Evolutionary conservation across 345 rosid species (phyloP).

Genomic region (Lepidium sativum): DNA sequence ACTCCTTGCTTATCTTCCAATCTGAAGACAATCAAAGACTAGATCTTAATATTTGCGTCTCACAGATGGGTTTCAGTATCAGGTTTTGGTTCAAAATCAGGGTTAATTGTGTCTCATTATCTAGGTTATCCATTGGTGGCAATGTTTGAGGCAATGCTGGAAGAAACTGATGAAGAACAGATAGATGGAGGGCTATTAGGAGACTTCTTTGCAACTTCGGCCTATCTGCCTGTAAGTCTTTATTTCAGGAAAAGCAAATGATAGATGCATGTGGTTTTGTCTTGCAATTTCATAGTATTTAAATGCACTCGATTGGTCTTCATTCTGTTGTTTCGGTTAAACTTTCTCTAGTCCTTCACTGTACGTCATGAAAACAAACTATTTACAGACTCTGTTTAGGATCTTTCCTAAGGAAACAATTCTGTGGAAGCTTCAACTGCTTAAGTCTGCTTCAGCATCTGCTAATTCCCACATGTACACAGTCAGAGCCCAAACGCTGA

Average conservation of each 20-base stretch:
- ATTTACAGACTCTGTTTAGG: conserved; percentile 45
- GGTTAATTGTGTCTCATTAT: background rate
- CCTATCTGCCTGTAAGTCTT: conserved; percentile 31
- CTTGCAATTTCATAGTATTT: background rate
- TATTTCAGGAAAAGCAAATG: background rate
- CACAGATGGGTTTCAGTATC: background rate
- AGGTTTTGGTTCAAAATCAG: background rate
- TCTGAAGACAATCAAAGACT: background rate
- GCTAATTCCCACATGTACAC: conserved; percentile 45
- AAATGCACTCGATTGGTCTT: background rate
- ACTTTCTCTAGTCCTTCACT: background rate
- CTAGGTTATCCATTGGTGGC: conserved; percentile 33
- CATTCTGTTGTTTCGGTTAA: background rate
- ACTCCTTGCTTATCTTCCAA: background rate
- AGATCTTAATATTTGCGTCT: background rate
- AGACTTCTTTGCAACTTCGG: conserved; percentile 22
- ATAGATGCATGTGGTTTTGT: background rate
- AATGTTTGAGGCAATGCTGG: conserved; percentile 22
- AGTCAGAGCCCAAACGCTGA: conserved; percentile 47
- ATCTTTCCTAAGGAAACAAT: conserved; percentile 60
- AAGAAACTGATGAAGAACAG: conserved; percentile 22
- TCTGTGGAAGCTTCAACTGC: conserved; percentile 69
- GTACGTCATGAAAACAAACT: background rate
- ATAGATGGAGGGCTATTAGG: conserved; percentile 21
- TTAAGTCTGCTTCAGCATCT: conserved; percentile 48